phyloP scores from a whole-genome alignment of 805 yeast genomes.

The Jamesozyma piceae region DNA sequence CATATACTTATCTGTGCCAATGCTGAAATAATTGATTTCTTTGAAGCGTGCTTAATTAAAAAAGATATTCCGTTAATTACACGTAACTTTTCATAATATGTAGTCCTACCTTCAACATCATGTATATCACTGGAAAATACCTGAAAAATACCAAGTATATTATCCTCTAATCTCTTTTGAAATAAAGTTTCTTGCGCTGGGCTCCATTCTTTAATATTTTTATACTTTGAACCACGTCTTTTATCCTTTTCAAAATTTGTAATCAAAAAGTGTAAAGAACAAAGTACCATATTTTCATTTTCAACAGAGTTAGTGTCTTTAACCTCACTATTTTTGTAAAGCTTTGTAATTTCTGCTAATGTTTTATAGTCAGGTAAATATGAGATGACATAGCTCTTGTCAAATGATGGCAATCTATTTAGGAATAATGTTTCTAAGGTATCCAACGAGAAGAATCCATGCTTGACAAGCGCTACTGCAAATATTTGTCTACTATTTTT shows the following conservation, averaged over 20 bases:
- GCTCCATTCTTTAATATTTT: constrained; percentile 21
- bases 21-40: constrained; percentile 51
- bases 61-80: constrained; percentile 68
- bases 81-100: constrained; percentile 60
- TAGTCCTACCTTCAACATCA: constrained; percentile 60
- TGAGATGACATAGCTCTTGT: constrained; percentile 18
- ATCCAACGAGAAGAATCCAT: constrained; percentile 25
- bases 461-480: constrained; percentile 28
- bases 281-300: constrained; percentile 21
- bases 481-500: constrained; percentile 29
- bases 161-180: constrained; percentile 40
- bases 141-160: constrained; percentile 67
- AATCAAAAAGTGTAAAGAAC: constrained; percentile 20
- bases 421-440: constrained; percentile 24
- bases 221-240: constrained; percentile 21
- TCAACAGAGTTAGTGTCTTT: constrained; percentile 8
- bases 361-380: constrained; percentile 28
- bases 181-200: constrained; percentile 26
- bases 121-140: constrained; percentile 72
- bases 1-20: constrained; percentile 82
- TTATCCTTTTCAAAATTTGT: constrained; percentile 25
- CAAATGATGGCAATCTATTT: constrained; percentile 25
- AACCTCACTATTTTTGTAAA: constrained; percentile 17
- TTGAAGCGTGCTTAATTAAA: constrained; percentile 43
- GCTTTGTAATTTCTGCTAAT: constrained; percentile 26